Conservation (phyloP, 805 yeast genomes). For the Candida pseudofarinosa region DNA sequence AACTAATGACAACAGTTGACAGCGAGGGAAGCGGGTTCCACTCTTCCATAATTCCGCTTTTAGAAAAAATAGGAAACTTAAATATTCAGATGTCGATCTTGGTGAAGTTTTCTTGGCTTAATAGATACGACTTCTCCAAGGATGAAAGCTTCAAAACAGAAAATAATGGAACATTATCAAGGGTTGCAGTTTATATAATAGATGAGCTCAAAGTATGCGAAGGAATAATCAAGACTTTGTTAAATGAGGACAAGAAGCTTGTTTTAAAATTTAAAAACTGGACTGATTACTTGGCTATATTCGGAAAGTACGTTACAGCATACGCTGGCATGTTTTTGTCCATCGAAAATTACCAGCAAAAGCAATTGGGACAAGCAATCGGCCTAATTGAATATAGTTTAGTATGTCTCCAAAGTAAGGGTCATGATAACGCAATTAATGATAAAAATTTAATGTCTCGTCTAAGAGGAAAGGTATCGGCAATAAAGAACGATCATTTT, state of each 20-base stretch:
- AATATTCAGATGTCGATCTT: constrained; percentile 37
- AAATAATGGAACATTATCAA: constrained; percentile 38
- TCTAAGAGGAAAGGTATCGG: constrained; percentile 23
- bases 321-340: constrained; percentile 44
- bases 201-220: constrained; percentile 27
- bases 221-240: constrained; percentile 14
- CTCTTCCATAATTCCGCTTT: constrained; percentile 10
- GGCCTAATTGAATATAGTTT: constrained; percentile 40
- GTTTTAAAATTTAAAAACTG: constrained; percentile 15
- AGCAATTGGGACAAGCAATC: constrained; percentile 42
- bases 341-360: constrained; percentile 42
- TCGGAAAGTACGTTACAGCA: constrained; percentile 35
- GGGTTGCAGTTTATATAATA: constrained; percentile 40
- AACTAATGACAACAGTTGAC: constrained; percentile 2
- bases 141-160: constrained; percentile 17
- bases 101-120: constrained; percentile 36
- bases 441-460: constrained; percentile 12
- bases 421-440: constrained; percentile 9
- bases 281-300: constrained; percentile 26
- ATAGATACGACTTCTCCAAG: constrained; percentile 19
- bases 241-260: constrained; percentile 1
- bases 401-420: constrained; percentile 33
- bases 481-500: constrained; percentile 27
- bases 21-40: constrained; percentile 4
- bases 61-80: constrained; percentile 24